A percentile compares a stretch with the other conserved stretches of the same genome.
These are phyloP conservation scores for Plenodomus biglobosus DNA, from an alignment of 2,329 filamentous ascomycete species.

Conservation along the genomic window DNA sequence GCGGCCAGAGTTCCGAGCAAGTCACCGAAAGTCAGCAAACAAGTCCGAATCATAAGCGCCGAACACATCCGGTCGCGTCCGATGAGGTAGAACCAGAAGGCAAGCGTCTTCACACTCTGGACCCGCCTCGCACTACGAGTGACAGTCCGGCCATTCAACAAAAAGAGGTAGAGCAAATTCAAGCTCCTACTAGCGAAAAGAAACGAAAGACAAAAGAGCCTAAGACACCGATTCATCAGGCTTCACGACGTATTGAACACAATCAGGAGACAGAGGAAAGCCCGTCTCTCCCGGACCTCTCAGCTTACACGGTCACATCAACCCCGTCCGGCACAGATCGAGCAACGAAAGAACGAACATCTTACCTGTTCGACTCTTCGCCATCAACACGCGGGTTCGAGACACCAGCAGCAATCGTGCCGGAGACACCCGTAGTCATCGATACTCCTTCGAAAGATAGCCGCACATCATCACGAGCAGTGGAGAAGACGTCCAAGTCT, in stretches of 20 bases:
- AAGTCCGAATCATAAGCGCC: slow-evolving; percentile 34
- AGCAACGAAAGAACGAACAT: slow-evolving; percentile 41
- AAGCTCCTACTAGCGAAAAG: slow-evolving; percentile 14
- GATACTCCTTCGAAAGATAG: slow-evolving; percentile 16
- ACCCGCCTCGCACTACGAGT: slow-evolving; percentile 11
- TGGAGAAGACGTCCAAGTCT: slow-evolving; percentile 9
- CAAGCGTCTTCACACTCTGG: slow-evolving; percentile 37
- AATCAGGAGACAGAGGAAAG: slow-evolving; percentile 19
- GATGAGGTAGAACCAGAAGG: slow-evolving; percentile 37
- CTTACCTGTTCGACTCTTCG: slow-evolving; percentile 42
- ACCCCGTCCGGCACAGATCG: slow-evolving; percentile 34
- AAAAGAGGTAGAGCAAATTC: slow-evolving; percentile 16
- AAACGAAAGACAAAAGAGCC: slow-evolving; percentile 27
- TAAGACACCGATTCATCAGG: slow-evolving; percentile 18
- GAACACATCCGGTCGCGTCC: slow-evolving; percentile 36
- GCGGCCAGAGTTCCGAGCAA: slow-evolving; percentile 11
- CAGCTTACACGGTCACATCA: slow-evolving; percentile 12
- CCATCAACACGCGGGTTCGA: slow-evolving; percentile 39
- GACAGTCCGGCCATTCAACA: slow-evolving; percentile 17
- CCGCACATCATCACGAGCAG: slow-evolving; percentile 5
- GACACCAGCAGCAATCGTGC: slow-evolving; percentile 26
- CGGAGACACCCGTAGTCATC: slow-evolving; percentile 17
- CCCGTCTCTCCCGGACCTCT: slow-evolving; percentile 31
- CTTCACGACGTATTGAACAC: slow-evolving; percentile 8
- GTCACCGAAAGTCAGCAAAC: slow-evolving; percentile 15